Evolutionary conservation across 2,329 filamentous ascomycete genomes (phyloP).

Genomic region (Penicillium sp.): DNA sequence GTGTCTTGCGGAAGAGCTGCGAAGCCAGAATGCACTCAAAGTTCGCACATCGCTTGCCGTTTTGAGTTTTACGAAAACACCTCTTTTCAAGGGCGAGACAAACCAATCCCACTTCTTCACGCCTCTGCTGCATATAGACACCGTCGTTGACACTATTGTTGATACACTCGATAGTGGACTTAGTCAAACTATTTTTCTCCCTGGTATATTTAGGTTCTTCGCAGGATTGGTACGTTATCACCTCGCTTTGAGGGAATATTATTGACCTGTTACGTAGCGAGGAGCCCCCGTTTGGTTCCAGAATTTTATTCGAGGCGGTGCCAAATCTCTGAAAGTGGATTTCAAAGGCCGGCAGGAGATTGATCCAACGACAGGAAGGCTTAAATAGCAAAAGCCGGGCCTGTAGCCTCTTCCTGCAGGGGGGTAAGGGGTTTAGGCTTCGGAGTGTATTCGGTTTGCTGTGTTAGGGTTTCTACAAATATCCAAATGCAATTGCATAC

Average conservation of each 20-base stretch:
- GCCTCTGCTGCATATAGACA: slow-evolving; percentile 27
- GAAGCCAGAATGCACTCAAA: slow-evolving; percentile 11
- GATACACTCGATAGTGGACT: slow-evolving; percentile 22
- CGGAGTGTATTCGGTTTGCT: no score
- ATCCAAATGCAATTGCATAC: no score
- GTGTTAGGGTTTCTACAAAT: no score
- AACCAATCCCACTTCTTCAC: slow-evolving; percentile 25
- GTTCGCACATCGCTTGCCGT: slow-evolving; percentile 24
- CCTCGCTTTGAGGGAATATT: neutral
- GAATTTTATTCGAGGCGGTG: slow-evolving; percentile 11
- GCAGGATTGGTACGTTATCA: slow-evolving; percentile 21
- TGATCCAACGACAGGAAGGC: slow-evolving; percentile 18
- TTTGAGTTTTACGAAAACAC: slow-evolving; percentile 27
- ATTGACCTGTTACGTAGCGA: slow-evolving; percentile 6
- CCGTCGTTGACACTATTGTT: slow-evolving; percentile 25
- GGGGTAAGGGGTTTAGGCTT: no score
- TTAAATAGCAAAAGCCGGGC: slow-evolving; percentile 1
- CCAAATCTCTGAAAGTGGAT: slow-evolving; percentile 21
- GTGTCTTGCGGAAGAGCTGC: slow-evolving; percentile 18
- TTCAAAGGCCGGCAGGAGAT: slow-evolving; percentile 23
- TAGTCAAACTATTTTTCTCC: slow-evolving; percentile 19
- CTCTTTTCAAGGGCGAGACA: slow-evolving; percentile 26
- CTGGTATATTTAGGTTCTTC: slow-evolving; percentile 20
- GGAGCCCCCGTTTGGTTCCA: slow-evolving; percentile 22
- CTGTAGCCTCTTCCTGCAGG: no score